Evolutionary conservation across 2,329 filamentous ascomycete genomes (phyloP).

Genomic region (Microsporum audouinii): DNA sequence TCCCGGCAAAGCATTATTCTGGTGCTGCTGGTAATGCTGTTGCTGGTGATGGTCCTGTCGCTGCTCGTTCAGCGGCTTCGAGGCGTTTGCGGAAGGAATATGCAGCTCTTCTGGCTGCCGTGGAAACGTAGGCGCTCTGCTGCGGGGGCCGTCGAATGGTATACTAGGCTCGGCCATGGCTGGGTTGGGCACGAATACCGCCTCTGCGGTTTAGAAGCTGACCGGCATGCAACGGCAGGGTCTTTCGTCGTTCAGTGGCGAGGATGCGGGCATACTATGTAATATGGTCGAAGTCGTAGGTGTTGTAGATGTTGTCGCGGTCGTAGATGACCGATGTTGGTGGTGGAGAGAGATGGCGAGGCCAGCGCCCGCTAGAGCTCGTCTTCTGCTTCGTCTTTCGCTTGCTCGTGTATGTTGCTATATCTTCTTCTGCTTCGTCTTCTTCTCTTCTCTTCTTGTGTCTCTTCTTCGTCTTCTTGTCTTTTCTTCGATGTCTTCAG

Average conservation of each 20-base stretch:
- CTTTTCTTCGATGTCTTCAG: neutral
- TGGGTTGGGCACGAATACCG: neutral
- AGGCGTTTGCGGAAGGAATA: conserved; percentile 34
- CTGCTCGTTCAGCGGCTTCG: conserved; percentile 29
- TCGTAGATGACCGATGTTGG: neutral
- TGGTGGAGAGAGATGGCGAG: neutral
- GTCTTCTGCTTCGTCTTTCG: neutral
- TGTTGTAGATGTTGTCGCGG: neutral
- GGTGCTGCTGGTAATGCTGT: conserved; percentile 27
- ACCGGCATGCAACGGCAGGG: neutral
- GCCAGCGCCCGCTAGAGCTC: neutral
- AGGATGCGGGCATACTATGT: neutral
- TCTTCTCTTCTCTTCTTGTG: neutral
- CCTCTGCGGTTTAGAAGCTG: neutral
- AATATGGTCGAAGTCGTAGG: neutral
- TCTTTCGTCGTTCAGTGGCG: neutral
- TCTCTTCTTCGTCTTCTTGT: neutral
- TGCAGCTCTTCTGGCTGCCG: conserved; percentile 48
- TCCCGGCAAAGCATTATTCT: conserved; percentile 43
- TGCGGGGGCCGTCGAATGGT: conserved; percentile 42
- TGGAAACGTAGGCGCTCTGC: conserved; percentile 37
- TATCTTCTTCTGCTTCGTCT: neutral
- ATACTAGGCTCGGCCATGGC: conserved; percentile 36
- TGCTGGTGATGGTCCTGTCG: conserved; percentile 41
- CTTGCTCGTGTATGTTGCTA: neutral